Base-by-base conservation (phyloP, 2,329 filamentous ascomycete genomes). In the Esteya vermicola region DNA sequence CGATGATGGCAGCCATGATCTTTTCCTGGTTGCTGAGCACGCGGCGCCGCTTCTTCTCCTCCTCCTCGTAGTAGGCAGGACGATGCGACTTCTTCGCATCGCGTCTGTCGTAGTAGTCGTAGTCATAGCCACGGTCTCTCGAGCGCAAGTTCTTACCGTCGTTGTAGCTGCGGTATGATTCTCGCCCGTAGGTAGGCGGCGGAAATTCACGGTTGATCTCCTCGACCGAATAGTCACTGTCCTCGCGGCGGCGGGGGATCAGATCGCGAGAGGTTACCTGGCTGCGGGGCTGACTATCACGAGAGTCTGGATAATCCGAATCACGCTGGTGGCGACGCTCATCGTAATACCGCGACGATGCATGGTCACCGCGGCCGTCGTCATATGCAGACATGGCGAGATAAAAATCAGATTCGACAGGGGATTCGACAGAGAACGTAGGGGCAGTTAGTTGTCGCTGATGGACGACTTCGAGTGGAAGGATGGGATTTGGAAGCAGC, bases 121-220 rank as follows among this genome's bases (percentile, higher is more conserved):
- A 63, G 45, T 63, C 59, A 48, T 67, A 61, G 43, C 64, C 60
- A 42, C 59, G 43, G 39, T 64, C 63, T 57, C 40, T 16, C 28
- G n/a, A 64, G 57, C 46, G 45, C 38, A 52, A 52, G 38, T 54
- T 54, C 27, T 61, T 59, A 45, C 59, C 71, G 48, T 77, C 68
- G 46, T 75, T 67, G 53, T 76, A 72, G 42, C 28, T 16, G n/a
- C 78, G 71, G 54, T 78, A 71, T 51, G 74, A 66, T 45, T 72
- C 71, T 41, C 58, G 52, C 41, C 58, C 47, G 45, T 66, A 63
- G 28, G 70, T 76, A 6, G 78, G 80, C 7, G 85, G 83, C 25
- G 84, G 84, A 52, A 93, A 93, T 50, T 93, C 83, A 49, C 85
- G 78, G 47, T 76, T 75, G 44, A 93, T 76, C 60, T 93, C 84